phyloP scores from a whole-genome alignment of 768 basidiomycete genomes.

The Xerocomellus intermedius region DNA sequence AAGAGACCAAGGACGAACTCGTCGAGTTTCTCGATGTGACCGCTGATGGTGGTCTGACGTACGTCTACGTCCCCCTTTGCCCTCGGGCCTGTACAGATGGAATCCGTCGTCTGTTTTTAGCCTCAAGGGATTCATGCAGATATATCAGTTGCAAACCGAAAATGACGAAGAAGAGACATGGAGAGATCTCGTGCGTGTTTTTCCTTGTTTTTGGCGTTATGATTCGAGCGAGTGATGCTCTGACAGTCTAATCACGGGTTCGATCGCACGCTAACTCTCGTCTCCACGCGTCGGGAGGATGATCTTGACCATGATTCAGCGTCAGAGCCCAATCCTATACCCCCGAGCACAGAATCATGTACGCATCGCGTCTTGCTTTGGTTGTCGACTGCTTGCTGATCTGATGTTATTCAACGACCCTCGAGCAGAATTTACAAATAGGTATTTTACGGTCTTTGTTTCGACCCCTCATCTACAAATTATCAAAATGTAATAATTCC shows the following conservation, averaged over 20 bases:
- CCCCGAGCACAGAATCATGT: slow-evolving; percentile 19
- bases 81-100: background rate
- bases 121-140: slow-evolving; percentile 77
- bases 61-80: slow-evolving; percentile 27
- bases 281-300: slow-evolving; percentile 53
- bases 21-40: slow-evolving; percentile 73
- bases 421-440: slow-evolving; percentile 19
- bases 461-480: slow-evolving; percentile 10
- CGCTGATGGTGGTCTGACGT: slow-evolving; percentile 73
- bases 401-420: background rate
- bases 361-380: background rate
- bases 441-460: background rate
- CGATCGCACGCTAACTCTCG: slow-evolving; percentile 61
- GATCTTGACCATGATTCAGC: slow-evolving; percentile 32
- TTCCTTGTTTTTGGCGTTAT: background rate
- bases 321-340: slow-evolving; percentile 14
- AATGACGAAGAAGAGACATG: slow-evolving; percentile 84
- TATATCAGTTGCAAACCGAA: slow-evolving; percentile 84
- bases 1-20: slow-evolving; percentile 77
- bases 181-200: slow-evolving; percentile 64
- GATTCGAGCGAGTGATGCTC: slow-evolving; percentile 11
- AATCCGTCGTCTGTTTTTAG: slow-evolving; percentile 34
- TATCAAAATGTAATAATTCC: slow-evolving; percentile 16
- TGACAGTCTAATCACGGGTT: slow-evolving; percentile 72
- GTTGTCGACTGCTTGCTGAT: background rate